Percentiles rank a stretch among this genome's conserved stretches.
Conservation (phyloP, 257 asterid species). For the Nicotiana paniculata region DNA sequence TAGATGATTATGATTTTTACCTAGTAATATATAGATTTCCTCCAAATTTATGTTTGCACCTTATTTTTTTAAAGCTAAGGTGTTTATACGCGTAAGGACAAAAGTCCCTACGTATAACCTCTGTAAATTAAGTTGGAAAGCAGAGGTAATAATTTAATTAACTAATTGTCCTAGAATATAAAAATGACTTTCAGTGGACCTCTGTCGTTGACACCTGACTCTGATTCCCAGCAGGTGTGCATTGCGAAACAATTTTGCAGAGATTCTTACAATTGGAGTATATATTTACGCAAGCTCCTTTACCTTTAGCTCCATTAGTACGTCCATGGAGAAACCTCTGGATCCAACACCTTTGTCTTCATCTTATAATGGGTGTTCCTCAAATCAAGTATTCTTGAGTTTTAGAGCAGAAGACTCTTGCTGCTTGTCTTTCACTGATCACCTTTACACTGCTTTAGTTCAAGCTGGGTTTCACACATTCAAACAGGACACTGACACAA, state of each 20-base stretch:
- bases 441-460: background rate
- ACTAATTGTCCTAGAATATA: background rate
- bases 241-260: background rate
- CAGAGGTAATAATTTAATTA: background rate
- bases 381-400: background rate
- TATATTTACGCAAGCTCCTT: background rate
- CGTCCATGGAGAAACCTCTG: background rate
- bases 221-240: background rate
- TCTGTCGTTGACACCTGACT: background rate
- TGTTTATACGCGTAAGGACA: no score
- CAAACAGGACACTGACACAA: background rate
- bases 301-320: no score
- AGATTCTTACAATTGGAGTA: background rate
- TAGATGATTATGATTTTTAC: no score
- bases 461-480: background rate
- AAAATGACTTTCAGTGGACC: background rate
- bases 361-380: no score
- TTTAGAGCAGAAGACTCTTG: background rate
- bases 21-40: no score
- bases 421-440: background rate
- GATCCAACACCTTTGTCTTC: background rate
- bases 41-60: no score
- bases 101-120: no score
- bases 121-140: no score
- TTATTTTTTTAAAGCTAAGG: no score